These are phyloP conservation scores for Calonectria pseudoreteaudii DNA, from an alignment of 2,329 filamentous ascomycete species.

Conservation along the genomic window DNA sequence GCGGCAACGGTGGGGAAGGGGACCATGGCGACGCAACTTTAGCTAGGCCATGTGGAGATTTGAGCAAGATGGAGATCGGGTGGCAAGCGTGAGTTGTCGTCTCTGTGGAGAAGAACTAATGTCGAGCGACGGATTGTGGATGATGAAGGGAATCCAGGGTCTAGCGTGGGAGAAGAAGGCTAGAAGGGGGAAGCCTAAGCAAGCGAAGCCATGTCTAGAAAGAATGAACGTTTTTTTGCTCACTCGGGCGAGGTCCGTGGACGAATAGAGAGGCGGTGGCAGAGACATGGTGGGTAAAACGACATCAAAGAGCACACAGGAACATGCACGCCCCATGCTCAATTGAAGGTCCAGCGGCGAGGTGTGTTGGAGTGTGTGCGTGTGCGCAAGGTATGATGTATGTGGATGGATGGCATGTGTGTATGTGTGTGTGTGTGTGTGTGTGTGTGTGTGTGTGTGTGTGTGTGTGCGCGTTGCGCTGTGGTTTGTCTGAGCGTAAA, in stretches of 20 bases:
- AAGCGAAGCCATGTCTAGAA: constrained; percentile 17
- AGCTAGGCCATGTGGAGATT: constrained; percentile 33
- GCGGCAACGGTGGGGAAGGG: constrained; percentile 28
- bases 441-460: constrained; percentile 4
- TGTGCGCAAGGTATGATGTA: constrained; percentile 17
- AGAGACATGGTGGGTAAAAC: constrained; percentile 47
- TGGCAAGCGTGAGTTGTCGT: constrained; percentile 30
- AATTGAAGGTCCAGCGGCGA: background rate
- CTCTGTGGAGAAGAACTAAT: constrained; percentile 33
- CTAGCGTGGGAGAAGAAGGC: constrained; percentile 32
- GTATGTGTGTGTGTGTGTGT: constrained; percentile 21
- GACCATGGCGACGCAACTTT: constrained; percentile 10
- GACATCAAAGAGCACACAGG: constrained; percentile 35
- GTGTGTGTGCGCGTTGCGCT: background rate
- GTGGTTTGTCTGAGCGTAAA: constrained; percentile 24
- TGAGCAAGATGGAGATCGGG: constrained; percentile 29
- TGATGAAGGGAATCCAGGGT: constrained; percentile 33
- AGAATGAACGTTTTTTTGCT: constrained; percentile 9
- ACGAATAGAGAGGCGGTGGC: constrained; percentile 34
- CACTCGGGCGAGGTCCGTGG: constrained; percentile 13
- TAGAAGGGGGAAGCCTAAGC: background rate
- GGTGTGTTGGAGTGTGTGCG: constrained; percentile 23
- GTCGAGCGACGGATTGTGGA: constrained; percentile 32
- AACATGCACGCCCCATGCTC: constrained; percentile 23
- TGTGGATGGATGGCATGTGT: constrained; percentile 15